Base-by-base conservation (phyloP, 768 basidiomycete species). In the Suillus paluster region DNA sequence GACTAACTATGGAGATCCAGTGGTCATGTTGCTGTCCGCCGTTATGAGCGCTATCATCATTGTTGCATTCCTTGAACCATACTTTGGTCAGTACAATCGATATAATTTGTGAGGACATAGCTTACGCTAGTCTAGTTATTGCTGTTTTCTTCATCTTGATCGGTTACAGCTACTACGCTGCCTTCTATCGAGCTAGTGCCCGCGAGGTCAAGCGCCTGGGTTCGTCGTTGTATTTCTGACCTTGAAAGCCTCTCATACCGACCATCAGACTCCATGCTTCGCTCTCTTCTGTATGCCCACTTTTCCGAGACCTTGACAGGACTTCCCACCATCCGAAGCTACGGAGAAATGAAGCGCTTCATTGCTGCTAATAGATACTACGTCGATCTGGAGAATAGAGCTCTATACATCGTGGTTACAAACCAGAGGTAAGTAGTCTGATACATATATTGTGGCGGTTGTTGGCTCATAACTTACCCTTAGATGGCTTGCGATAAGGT, bases 241-340 rank as follows among this genome's bases (percentile, higher is more conserved):
- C 0, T 8, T 5, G 9, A 46, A 8, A 42, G 25, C 50, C 49
- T 25, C 33, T 57, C 1, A 66, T 14, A 48, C 19, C 11, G 27
- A 11, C 45, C 36, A 17, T 44, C 57, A 86, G 91, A 92, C 71
- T 81, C 88, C 9, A 84, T 90, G 77, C 79, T 93, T 5, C 88
- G 91, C 41, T 90, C 89, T 2, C 75, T 88, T 11, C 80, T 94
- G 10, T 93, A 93, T 70, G 83, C 90, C 0, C 90, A 91, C 68
- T 90, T 93, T 69, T 84, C 89, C 0, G 92, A 93, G 72, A 90
- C 87, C 1, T 77, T 94, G 5, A 86, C 86, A 68, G 91, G 91
- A 17, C 77, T 88, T 33, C 80, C 86, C 0, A 91, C 89, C 6
- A 86, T 92, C 52, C 83, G 92, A 38, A 89, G 89, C 39, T 95